Conservation (phyloP, 768 basidiomycete species). For the Termitomyces sp. region DNA sequence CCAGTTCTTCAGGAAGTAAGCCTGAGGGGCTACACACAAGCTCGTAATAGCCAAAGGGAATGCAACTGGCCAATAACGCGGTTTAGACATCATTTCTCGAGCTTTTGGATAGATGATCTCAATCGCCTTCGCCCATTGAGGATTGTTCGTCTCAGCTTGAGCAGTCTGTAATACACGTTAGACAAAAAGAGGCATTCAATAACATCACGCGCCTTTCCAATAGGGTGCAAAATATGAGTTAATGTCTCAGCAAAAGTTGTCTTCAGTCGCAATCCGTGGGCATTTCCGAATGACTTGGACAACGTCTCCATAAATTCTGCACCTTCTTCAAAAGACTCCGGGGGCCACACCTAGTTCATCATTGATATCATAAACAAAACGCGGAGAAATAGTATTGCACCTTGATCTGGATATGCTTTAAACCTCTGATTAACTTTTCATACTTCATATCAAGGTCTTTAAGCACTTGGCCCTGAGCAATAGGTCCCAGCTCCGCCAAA, state of each 20-base stretch:
- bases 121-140: constrained; percentile 90
- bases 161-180: constrained; percentile 54
- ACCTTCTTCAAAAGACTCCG: constrained; percentile 88
- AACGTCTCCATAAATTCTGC: constrained; percentile 86
- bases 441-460: constrained; percentile 80
- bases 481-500: constrained; percentile 69
- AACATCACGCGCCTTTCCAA: constrained; percentile 63
- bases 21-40: constrained; percentile 83
- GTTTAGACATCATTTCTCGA: constrained; percentile 80
- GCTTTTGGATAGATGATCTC: constrained; percentile 80
- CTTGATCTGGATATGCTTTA: constrained; percentile 81
- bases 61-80: constrained; percentile 83
- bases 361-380: not conserved
- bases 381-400: constrained; percentile 27
- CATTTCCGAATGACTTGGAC: constrained; percentile 76
- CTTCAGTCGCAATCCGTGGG: constrained; percentile 81
- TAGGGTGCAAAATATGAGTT: constrained; percentile 73
- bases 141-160: constrained; percentile 94
- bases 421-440: constrained; percentile 78
- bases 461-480: constrained; percentile 67
- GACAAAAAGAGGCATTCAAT: not conserved
- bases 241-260: constrained; percentile 82
- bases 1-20: constrained; percentile 85
- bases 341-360: constrained; percentile 75
- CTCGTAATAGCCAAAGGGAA: constrained; percentile 81